phyloP scores from a whole-genome alignment of 176 grass and related monocot species.

The maize (Zea mays) region Zm-B73-REFERENCE-NAM-5.0 NC_050096.1:252315001-252315500 shows the following conservation, averaged over 20 bases:
- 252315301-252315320: slow-evolving; percentile 96
- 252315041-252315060: slow-evolving; percentile 59
- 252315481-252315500: not conserved
- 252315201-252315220: slow-evolving; percentile 22
- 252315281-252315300: slow-evolving; percentile 79
- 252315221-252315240: slow-evolving; percentile 14
- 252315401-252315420: slow-evolving; percentile 79
- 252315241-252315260: not conserved
- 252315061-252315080: slow-evolving; percentile 34
- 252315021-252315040: slow-evolving; percentile 91
- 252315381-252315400: slow-evolving; percentile 84
- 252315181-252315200: slow-evolving; percentile 87
- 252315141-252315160: slow-evolving; percentile 96
- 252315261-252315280: slow-evolving; percentile 24
- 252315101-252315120: slow-evolving; percentile 20
- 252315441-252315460: slow-evolving; percentile 7
- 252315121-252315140: slow-evolving; percentile 83
- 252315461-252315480: slow-evolving; percentile 31
- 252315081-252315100: slow-evolving; percentile 15
- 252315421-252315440: slow-evolving; percentile 58
- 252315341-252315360: slow-evolving; percentile 87
- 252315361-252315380: slow-evolving; percentile 70
- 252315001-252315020: slow-evolving; percentile 93
- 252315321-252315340: slow-evolving; percentile 85
- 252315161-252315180: slow-evolving; percentile 98